Conservation (phyloP, 305 asterid genomes). For the Fraxinus floribunda region DNA sequence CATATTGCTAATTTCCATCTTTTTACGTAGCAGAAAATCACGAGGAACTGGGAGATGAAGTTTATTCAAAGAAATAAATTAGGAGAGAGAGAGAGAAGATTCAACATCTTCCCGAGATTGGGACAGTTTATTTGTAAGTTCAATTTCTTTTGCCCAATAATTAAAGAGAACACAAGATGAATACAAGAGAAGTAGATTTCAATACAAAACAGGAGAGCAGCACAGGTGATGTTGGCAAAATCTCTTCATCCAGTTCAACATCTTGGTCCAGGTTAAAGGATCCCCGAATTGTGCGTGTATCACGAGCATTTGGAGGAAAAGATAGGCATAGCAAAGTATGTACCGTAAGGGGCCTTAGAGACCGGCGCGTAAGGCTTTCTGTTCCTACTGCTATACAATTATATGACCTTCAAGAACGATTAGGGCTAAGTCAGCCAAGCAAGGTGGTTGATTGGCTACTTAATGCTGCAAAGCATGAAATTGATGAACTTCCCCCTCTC, state of each 20-base stretch:
- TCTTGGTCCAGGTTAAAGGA: constrained; percentile 70
- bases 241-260: constrained; percentile 28
- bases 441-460: constrained; percentile 88
- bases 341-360: constrained; percentile 71
- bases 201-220: constrained; percentile 33
- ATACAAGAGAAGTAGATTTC: constrained; percentile 35
- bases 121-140: not conserved
- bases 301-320: constrained; percentile 82
- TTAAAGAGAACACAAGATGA: constrained; percentile 43
- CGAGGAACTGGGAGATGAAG: constrained; percentile 12
- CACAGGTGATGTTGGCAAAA: constrained; percentile 14
- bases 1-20: not conserved
- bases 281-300: constrained; percentile 77
- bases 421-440: constrained; percentile 80
- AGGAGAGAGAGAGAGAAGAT: not conserved
- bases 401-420: constrained; percentile 79
- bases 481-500: constrained; percentile 68
- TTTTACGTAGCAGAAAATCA: constrained; percentile 7
- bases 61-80: not conserved
- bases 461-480: constrained; percentile 65
- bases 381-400: constrained; percentile 84
- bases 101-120: not conserved
- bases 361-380: constrained; percentile 78
- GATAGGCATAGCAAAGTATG: constrained; percentile 87
- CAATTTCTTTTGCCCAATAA: constrained; percentile 4